These are phyloP conservation scores for Paralagenidium karlingii DNA, from an alignment of 352 stramenopile species.

Conservation along the genomic window DNA sequence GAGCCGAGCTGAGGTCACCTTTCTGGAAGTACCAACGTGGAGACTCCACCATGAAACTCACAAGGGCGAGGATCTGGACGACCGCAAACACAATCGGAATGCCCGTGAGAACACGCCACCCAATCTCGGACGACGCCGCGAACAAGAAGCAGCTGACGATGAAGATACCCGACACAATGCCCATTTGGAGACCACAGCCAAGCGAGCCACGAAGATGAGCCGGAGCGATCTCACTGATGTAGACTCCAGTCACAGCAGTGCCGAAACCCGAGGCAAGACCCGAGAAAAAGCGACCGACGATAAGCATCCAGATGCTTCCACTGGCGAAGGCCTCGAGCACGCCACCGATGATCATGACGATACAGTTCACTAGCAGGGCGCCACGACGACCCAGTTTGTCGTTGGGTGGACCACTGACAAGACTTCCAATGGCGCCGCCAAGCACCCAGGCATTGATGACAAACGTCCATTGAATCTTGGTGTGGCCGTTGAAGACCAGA, in stretches of 20 bases:
- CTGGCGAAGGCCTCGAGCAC: slow-evolving; percentile 12
- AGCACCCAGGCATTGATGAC: slow-evolving; percentile 9
- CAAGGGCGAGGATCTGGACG: background rate
- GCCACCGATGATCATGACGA: slow-evolving; percentile 19
- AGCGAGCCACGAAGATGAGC: slow-evolving; percentile 17
- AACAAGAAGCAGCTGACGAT: slow-evolving; percentile 35
- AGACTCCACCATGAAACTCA: slow-evolving; percentile 23
- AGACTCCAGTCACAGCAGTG: slow-evolving; percentile 13
- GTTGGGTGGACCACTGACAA: slow-evolving; percentile 11
- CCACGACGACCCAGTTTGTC: slow-evolving; percentile 20
- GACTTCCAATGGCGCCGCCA: slow-evolving; percentile 23
- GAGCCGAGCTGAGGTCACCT: slow-evolving; percentile 13
- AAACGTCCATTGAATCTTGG: slow-evolving; percentile 3
- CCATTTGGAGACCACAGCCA: slow-evolving; percentile 25
- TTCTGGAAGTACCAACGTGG: slow-evolving; percentile 23
- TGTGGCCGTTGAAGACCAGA: slow-evolving; percentile 1
- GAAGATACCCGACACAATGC: slow-evolving; percentile 28
- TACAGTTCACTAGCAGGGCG: slow-evolving; percentile 13
- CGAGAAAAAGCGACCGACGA: slow-evolving; percentile 19
- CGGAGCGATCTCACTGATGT: slow-evolving; percentile 37
- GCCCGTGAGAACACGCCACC: slow-evolving; percentile 38
- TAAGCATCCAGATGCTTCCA: slow-evolving; percentile 17
- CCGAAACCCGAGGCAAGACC: slow-evolving; percentile 22
- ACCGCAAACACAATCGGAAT: slow-evolving; percentile 3
- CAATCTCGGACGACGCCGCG: slow-evolving; percentile 25